Percentiles rank a stretch among this genome's conserved stretches.
Conservation (phyloP, 352 stramenopile species). For the Phytopythium sindhum region DNA sequence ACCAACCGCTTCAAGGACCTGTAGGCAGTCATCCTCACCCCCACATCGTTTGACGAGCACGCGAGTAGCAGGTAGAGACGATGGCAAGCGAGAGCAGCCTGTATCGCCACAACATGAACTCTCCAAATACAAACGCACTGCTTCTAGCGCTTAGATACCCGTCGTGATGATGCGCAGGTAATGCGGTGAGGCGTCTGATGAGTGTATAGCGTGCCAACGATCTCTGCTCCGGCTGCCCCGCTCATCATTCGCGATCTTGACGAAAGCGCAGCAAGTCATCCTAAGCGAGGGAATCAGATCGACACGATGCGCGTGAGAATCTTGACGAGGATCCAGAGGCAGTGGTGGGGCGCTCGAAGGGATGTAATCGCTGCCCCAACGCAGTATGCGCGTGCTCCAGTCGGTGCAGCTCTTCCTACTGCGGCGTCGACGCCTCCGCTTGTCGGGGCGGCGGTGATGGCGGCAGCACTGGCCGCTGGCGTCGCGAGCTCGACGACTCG, state of each 20-base stretch:
- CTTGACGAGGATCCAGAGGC: neutral
- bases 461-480: constrained; percentile 1
- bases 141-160: too few species aligned
- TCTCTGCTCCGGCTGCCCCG: neutral
- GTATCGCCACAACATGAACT: too few species aligned
- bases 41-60: neutral
- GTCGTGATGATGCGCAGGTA: neutral
- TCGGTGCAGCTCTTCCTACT: neutral
- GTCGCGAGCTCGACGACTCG: neutral
- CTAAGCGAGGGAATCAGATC: neutral
- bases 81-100: too few species aligned
- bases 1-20: constrained; percentile 64
- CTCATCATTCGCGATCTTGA: neutral
- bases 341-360: neutral
- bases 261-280: neutral
- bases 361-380: neutral
- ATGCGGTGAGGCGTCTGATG: neutral
- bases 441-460: neutral
- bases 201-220: neutral
- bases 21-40: constrained; percentile 8
- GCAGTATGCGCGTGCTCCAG: neutral
- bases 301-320: neutral
- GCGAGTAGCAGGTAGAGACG: neutral
- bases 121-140: too few species aligned
- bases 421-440: too few species aligned